Evolutionary conservation across 306 rosid genomes (phyloP), one percentile per base, ranked within the genome.

Genomic region (Trifolium subterraneum): DNA sequence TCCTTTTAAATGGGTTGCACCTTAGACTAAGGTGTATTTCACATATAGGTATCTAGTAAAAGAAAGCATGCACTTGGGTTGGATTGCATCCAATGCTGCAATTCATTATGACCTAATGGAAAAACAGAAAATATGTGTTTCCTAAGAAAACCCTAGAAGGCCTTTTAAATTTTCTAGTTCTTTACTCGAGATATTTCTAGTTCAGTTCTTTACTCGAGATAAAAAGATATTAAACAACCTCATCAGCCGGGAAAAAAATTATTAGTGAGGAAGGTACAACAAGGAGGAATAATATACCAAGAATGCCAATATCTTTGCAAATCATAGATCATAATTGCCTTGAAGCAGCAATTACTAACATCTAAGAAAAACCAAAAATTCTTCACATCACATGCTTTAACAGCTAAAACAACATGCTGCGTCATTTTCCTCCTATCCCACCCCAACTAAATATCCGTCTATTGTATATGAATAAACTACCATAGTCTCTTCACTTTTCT

Each of bases 401-500:
- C 64, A 54, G 8, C 35, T 47, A 36, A 52, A 75, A 36, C 58
- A 52, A 25, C 55, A 52, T 66, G n/a, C 15, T 10, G 39, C 14
- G 39, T 64, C 45, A 22, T 39, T 48, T 33, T 60, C 42, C 60
- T 60, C n/a, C 8, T 29, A 29, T 29, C 62, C 29, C 45, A 33
- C 60, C 60, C 41, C 27, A 50, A 27, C 19, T 50, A 14, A 27
- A 39, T 25, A 41, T 56, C 44, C 59, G 22, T 35, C 51, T 63
- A 59, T 47, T 47, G 52, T 19, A 74, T 38, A 62, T 52, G 67
- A 61, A 58, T 33, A 45, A 16, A 45, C 35, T 20, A 20, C 39
- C 36, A 61, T n/a, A 15, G 55, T 52, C 77, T 18, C 27, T 20
- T 67, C 22, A 22, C 13, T 63, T 70, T 70, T 45, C 55, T 31